phyloP scores from a whole-genome alignment of 169 alveolate species.

The Cystoisospora suis region DNA sequence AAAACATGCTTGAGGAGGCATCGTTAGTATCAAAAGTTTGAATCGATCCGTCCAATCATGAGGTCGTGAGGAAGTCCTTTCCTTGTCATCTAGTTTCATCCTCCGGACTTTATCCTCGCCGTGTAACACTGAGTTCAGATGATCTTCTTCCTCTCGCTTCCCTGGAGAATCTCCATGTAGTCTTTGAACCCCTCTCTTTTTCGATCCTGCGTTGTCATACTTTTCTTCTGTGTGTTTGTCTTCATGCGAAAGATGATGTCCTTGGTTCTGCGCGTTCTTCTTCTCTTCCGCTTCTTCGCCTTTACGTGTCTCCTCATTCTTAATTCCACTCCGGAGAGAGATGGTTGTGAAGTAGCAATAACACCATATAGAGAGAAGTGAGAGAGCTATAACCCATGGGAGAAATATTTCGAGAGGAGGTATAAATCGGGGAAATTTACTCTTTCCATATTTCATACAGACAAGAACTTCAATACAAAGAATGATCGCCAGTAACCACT shows the following conservation, averaged over 20 bases:
- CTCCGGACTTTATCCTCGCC: too few relatives aligned
- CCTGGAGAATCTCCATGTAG: too few relatives aligned
- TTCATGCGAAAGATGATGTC: not conserved
- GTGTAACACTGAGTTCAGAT: too few relatives aligned
- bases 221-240: not conserved
- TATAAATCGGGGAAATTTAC: not conserved
- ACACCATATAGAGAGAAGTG: conserved; percentile 56
- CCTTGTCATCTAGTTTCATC: too few relatives aligned
- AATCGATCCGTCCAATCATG: not conserved
- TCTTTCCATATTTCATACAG: conserved; percentile 54
- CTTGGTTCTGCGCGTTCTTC: not conserved
- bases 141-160: too few relatives aligned
- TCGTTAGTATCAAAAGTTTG: not conserved
- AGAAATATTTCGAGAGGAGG: conserved; percentile 35
- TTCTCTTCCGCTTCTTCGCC: not conserved
- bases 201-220: not conserved
- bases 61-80: too few relatives aligned
- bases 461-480: conserved; percentile 49
- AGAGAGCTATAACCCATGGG: conserved; percentile 47
- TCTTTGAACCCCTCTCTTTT: not conserved
- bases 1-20: conserved; percentile 61
- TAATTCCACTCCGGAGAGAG: not conserved
- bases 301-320: not conserved
- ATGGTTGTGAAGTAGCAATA: conserved; percentile 48
- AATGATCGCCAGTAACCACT: conserved; percentile 50